Evolutionary conservation across 192 early-diverging fungal genomes (phyloP).

Genomic region (Entomortierella lignicola): DNA sequence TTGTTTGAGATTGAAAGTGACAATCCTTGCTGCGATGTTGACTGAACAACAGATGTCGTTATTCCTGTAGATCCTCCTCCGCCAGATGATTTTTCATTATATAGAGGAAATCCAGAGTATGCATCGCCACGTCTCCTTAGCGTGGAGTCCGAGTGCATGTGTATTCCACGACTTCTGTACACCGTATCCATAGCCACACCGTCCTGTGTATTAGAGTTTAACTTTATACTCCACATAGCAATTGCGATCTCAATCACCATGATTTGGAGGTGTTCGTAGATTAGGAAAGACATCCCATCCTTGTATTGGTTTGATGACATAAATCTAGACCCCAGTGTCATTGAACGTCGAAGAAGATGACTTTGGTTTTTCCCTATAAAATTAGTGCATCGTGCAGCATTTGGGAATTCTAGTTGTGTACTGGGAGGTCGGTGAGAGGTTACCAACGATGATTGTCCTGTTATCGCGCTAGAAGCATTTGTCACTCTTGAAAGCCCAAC

Average conservation of each 20-base stretch:
- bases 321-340: slow-evolving; percentile 51
- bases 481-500: slow-evolving; percentile 38
- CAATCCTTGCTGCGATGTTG: slow-evolving; percentile 20
- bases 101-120: slow-evolving; percentile 37
- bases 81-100: not conserved
- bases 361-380: slow-evolving; percentile 47
- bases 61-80: not conserved
- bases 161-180: slow-evolving; percentile 26
- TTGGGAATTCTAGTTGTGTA: slow-evolving; percentile 50
- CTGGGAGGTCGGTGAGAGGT: slow-evolving; percentile 29
- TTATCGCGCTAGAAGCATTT: not conserved
- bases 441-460: not conserved
- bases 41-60: not conserved
- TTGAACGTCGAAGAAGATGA: slow-evolving; percentile 45
- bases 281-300: slow-evolving; percentile 52
- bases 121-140: slow-evolving; percentile 18
- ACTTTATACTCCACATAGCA: slow-evolving; percentile 42
- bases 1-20: slow-evolving; percentile 43
- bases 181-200: slow-evolving; percentile 10
- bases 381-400: slow-evolving; percentile 45
- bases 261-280: slow-evolving; percentile 60
- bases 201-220: slow-evolving; percentile 20
- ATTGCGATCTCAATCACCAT: slow-evolving; percentile 52
- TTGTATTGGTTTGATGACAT: slow-evolving; percentile 46
- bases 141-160: slow-evolving; percentile 26